Evolutionary conservation across 257 asterid species (phyloP), one percentile per base, ranked within the genome.

Genomic region (Przewalskia tangutica): DNA sequence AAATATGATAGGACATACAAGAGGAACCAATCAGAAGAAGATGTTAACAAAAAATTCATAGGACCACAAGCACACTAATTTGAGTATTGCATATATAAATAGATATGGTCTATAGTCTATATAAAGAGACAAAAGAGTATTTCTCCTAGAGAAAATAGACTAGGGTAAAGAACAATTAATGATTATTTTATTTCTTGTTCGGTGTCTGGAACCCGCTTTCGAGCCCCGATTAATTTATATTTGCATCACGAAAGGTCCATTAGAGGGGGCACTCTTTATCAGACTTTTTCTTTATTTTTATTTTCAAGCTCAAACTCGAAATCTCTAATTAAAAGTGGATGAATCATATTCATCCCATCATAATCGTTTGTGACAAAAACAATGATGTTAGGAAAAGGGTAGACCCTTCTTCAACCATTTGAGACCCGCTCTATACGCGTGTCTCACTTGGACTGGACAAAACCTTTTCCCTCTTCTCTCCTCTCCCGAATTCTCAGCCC

Each of bases 31-130:
- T 46, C 10, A 36, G 23, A 71, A 44, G 3, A 44, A 18, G 78
- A 71, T 46, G 40, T 18, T 46, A 70, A 70, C 7, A 44, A 4
- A 44, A 44, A 17, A 5, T 18, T 10, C 13, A 5, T 44, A 46
- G 78, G 78, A 71, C 78, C 78, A 71, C 78, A 46, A 71, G 20
- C 10, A 71, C 78, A 71, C n/a, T 71, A 71, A 46, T 46, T 38
- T 36, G 54, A 67, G 32, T 17, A 67, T 53, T 67, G 54, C 8
- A 67, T 67, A 14, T 7, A 66, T 66, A 8, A 5, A 70, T 46
- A 50, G 77, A 40, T n/a, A 42, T 68, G 16, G 77, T 68, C 48
- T 7, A 65, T 34, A 65, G 13, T 65, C 55, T 44, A 70, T 44
- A 11, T 42, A 44, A 71, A 71, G 58, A 46, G 40, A 44, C 20